Evolutionary conservation across 2,329 filamentous ascomycete species (phyloP).

Genomic region (Incumbomyces lentus): DNA sequence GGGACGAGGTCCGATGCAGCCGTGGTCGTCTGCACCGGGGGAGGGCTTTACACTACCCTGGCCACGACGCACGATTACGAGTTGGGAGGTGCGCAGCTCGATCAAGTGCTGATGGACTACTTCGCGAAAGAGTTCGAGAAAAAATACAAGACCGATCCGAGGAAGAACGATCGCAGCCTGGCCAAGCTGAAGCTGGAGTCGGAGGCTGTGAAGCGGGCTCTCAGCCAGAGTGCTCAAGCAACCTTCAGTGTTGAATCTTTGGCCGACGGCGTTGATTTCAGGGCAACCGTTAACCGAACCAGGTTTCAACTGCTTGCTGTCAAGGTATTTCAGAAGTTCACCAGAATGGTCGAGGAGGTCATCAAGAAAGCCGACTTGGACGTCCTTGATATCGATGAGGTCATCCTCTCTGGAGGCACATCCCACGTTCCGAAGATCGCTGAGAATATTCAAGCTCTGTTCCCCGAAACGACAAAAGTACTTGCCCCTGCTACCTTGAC

Average conservation of each 20-base stretch:
- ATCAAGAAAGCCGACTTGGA: constrained; percentile 90
- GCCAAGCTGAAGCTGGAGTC: constrained; percentile 89
- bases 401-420: constrained; percentile 84
- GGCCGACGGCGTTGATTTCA: constrained; percentile 80
- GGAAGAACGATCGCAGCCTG: constrained; percentile 66
- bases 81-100: constrained; percentile 72
- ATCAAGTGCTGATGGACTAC: constrained; percentile 86
- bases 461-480: constrained; percentile 68
- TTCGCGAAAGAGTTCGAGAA: constrained; percentile 99
- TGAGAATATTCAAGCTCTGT: constrained; percentile 64
- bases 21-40: constrained; percentile 70
- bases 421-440: constrained; percentile 92
- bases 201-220: constrained; percentile 82
- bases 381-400: constrained; percentile 84
- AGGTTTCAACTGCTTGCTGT: constrained; percentile 81
- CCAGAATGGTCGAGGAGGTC: constrained; percentile 68
- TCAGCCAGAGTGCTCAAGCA: constrained; percentile 79
- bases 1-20: constrained; percentile 87
- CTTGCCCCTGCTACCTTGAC: constrained; percentile 71
- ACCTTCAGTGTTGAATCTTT: constrained; percentile 89
- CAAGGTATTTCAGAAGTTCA: constrained; percentile 83
- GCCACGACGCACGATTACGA: constrained; percentile 95
- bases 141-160: constrained; percentile 84
- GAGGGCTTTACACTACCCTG: constrained; percentile 91
- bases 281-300: constrained; percentile 81